Evolutionary conservation across 164 flowering plant species (phyloP), one percentile per base, ranked within the genome.

Genomic region (Chimonanthus salicifolius): DNA sequence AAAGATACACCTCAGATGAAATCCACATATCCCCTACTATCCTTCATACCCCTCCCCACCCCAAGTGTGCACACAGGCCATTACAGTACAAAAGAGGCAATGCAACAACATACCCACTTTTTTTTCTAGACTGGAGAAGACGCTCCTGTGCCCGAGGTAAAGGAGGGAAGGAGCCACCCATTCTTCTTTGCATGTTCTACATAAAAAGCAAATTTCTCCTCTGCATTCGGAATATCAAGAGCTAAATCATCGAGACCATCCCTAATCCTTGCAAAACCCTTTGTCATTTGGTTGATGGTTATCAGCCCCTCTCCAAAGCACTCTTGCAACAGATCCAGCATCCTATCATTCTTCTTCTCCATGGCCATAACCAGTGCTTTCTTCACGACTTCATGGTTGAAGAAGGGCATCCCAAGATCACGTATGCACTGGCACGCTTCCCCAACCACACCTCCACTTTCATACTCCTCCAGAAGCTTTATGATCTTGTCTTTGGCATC

Each of bases 361-460:
- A 95, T 95, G 1, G 98, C 97, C 99, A 95, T 93, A 13, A 92
- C 91, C 72, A 93, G 72, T 10, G 98, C 97, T 79, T 90, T 93
- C 88, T 95, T 93, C 80, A 95, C 99, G 50, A 95, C 99, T 80
- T 93, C 99, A 50, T 95, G 98, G 81, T 90, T 95, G 74, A 95
- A 95, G 81, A 95, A 95, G 3, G 98, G 97, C 99, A 95, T 92
- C 49, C 90, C 97, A 45, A 93, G 82, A 67, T 95, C 99, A 33
- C 98, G 90, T 48, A 95, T 95, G 80, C 99, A 95, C 73, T 86
- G 94, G 81, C 96, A 89, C 44, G 99, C 99, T 71, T 95, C 98
- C 47, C 79, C 64, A 8, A 95, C 88, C 1, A 87, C 98, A n/a
- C 99, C 98, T 4, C 98, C 97, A 43, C 89, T 87, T 74, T 93